A percentile compares a stretch with the other conserved stretches of the same genome.
These are phyloP conservation scores for Xylaria digitata DNA, from an alignment of 2,329 filamentous ascomycete species.

Conservation along the genomic window DNA sequence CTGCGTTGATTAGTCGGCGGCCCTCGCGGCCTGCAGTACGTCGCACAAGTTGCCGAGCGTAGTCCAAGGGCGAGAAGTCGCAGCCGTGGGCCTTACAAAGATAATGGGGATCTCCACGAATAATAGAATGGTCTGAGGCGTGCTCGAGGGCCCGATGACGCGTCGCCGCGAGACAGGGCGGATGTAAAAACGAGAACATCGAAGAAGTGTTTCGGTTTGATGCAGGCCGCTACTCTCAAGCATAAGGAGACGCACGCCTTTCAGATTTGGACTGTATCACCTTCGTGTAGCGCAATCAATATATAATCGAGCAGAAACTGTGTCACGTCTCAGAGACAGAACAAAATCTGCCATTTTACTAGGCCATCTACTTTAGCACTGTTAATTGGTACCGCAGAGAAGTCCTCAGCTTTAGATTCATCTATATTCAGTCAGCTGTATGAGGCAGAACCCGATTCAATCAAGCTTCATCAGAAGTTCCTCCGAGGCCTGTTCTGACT, in stretches of 20 bases:
- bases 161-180: neutral
- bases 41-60: conserved; percentile 7
- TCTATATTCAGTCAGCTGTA: neutral
- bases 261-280: conserved; percentile 9
- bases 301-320: neutral
- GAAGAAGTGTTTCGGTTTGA: neutral
- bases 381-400: neutral
- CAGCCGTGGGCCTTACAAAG: neutral
- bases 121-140: neutral
- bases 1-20: conserved; percentile 5
- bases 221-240: neutral
- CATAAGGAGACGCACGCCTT: neutral
- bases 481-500: neutral
- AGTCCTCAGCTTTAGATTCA: neutral
- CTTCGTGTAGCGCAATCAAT: conserved; percentile 12
- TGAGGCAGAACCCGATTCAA: neutral
- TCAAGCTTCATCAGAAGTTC: neutral
- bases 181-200: neutral
- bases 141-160: neutral
- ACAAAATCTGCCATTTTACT: neutral
- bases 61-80: neutral
- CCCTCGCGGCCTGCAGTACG: conserved; percentile 1
- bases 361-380: neutral
- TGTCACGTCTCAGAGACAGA: neutral
- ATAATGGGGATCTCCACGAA: neutral